Conservation (phyloP, 148 eudicot genomes). For the Cornus florida region DNA sequence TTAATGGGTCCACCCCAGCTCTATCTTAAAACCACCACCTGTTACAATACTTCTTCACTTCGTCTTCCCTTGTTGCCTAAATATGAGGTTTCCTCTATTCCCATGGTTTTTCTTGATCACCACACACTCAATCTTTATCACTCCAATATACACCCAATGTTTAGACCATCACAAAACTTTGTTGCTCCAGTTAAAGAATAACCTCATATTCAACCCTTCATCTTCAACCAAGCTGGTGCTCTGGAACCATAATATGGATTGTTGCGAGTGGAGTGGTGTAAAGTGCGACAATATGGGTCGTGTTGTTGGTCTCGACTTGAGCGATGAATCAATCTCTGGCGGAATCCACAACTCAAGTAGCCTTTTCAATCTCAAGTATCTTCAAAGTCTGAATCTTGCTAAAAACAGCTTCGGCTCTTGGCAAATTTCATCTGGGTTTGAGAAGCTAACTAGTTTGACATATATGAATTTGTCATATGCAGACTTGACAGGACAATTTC, state of each 20-base stretch:
- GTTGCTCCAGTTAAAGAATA: conserved; percentile 28
- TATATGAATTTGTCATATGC: too few species aligned
- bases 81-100: neutral
- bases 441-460: too few species aligned
- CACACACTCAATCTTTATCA: conserved; percentile 16
- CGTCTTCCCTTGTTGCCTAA: neutral
- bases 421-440: too few species aligned
- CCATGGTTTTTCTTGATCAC: conserved; percentile 14
- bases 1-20: too few species aligned
- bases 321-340: conserved; percentile 15
- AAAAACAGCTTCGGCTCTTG: too few species aligned
- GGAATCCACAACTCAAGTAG: conserved; percentile 19
- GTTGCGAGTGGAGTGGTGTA: conserved; percentile 44
- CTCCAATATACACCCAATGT: conserved; percentile 17
- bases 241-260: conserved; percentile 5
- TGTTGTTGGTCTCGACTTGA: conserved; percentile 27
- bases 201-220: too few species aligned
- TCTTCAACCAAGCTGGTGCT: too few species aligned
- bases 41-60: too few species aligned
- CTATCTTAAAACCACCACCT: too few species aligned
- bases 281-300: conserved; percentile 26
- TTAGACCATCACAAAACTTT: conserved; percentile 20
- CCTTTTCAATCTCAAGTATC: conserved; percentile 22
- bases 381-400: too few species aligned
- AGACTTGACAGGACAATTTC: too few species aligned